Percentiles rank a stretch among this genome's conserved stretches.
Conservation (phyloP, 2,329 filamentous ascomycete genomes). For the Penicillium concentricum region DNA sequence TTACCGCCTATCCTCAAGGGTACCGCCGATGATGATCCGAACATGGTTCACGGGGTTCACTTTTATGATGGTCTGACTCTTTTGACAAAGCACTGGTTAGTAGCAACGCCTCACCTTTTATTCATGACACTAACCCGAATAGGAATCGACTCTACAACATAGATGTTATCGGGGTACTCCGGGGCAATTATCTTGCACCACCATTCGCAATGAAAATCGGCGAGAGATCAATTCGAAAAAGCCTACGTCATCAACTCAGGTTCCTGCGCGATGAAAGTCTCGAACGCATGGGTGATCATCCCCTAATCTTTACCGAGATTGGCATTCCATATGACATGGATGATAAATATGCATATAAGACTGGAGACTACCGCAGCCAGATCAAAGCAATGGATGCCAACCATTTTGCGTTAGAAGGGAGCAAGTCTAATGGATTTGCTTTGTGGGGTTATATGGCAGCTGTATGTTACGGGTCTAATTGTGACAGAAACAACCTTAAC, state of each 20-base stretch:
- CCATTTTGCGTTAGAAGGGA: constrained; percentile 86
- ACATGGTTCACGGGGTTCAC: constrained; percentile 89
- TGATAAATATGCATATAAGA: constrained; percentile 90
- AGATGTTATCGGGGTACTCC: constrained; percentile 86
- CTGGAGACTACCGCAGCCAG: constrained; percentile 91
- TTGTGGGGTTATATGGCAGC: constrained; percentile 81
- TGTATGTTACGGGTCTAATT: constrained; percentile 42
- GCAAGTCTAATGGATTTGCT: constrained; percentile 78
- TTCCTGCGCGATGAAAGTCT: constrained; percentile 81
- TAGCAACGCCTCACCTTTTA: rapidly evolving
- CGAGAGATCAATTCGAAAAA: constrained; percentile 91
- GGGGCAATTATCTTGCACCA: constrained; percentile 82
- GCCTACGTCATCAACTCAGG: constrained; percentile 80
- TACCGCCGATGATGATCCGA: constrained; percentile 82
- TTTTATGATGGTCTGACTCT: constrained; percentile 97
- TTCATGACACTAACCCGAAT: constrained; percentile 9
- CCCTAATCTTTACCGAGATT: constrained; percentile 88
- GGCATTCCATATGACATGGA: constrained; percentile 99
- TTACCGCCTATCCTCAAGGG: constrained; percentile 85
- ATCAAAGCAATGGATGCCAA: constrained; percentile 93
- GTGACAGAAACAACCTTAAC: neutral
- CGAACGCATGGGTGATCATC: constrained; percentile 82
- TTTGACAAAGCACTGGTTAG: constrained; percentile 90
- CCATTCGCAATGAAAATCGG: constrained; percentile 91
- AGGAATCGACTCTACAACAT: constrained; percentile 94